A percentile compares a stretch with the other conserved stretches of the same genome.
Conservation (phyloP, 75 land plant species). For the Adiantum capillusveneris region DNA sequence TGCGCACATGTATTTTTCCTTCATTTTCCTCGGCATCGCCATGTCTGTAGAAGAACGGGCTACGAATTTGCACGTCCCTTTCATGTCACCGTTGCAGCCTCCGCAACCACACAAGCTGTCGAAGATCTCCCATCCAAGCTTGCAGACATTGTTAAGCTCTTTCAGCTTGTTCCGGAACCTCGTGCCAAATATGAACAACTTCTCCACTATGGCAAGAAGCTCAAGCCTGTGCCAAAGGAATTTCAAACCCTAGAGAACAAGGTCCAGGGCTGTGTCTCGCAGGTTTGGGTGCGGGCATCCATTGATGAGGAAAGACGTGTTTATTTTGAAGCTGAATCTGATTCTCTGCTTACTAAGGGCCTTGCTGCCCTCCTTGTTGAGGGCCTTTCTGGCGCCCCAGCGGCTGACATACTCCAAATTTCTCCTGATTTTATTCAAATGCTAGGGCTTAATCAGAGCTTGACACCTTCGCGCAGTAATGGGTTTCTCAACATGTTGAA, state of each 20-base stretch:
- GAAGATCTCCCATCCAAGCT: slow-evolving; percentile 49
- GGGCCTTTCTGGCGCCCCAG: slow-evolving; percentile 57
- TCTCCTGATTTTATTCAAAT: slow-evolving; percentile 61
- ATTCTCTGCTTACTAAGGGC: slow-evolving; percentile 70
- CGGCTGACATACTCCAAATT: slow-evolving; percentile 42
- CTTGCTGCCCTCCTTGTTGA: slow-evolving; percentile 79
- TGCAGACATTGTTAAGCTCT: slow-evolving; percentile 56
- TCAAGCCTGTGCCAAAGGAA: slow-evolving; percentile 41
- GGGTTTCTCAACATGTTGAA: slow-evolving; percentile 88
- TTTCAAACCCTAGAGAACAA: slow-evolving; percentile 52
- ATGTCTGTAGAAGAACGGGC: background rate
- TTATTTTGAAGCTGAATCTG: slow-evolving; percentile 77
- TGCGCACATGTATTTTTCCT: background rate
- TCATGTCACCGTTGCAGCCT: background rate
- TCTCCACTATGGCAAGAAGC: slow-evolving; percentile 54
- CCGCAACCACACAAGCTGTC: background rate
- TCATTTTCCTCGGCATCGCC: background rate
- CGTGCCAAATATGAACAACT: slow-evolving; percentile 82
- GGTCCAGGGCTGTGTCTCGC: slow-evolving; percentile 88
- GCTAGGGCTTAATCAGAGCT: slow-evolving; percentile 72
- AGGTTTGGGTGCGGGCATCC: slow-evolving; percentile 86
- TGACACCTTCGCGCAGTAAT: slow-evolving; percentile 81
- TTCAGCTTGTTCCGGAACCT: slow-evolving; percentile 53
- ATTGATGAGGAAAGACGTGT: slow-evolving; percentile 38
- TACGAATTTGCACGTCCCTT: background rate